Conservation (phyloP, 768 basidiomycete genomes). For the Tulasnella sp. region DNA sequence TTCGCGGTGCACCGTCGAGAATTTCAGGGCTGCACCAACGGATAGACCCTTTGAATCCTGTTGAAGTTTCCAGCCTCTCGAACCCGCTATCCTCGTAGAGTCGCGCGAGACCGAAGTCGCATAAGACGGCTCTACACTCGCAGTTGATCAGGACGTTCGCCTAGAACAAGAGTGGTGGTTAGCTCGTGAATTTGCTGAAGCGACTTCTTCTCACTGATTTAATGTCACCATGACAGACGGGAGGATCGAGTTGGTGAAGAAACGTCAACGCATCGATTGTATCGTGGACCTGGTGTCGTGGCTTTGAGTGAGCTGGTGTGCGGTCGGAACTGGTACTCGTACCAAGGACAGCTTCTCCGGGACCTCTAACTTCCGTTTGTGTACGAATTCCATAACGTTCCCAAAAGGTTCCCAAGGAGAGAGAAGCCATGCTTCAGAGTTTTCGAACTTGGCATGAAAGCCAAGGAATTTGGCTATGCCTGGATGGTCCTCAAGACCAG, state of each 20-base stretch:
- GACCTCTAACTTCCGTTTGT: neutral
- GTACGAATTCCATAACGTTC: neutral
- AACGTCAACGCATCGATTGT: neutral
- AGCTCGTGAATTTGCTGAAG: too few species aligned
- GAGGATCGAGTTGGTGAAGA: neutral
- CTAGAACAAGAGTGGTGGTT: neutral
- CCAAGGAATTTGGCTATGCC: neutral
- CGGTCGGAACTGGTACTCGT: neutral
- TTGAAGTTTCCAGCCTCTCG: neutral
- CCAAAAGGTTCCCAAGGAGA: neutral
- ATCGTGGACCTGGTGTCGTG: neutral
- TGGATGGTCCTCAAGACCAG: neutral
- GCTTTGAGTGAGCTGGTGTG: neutral
- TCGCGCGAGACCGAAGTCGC: neutral
- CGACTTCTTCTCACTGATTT: neutral
- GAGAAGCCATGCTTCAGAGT: neutral
- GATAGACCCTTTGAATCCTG: slow-evolving; percentile 1
- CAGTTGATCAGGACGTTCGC: neutral
- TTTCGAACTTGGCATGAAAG: neutral
- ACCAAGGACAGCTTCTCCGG: neutral
- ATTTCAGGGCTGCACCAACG: slow-evolving; percentile 1
- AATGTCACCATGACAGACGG: slow-evolving; percentile 2
- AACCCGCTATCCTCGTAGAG: neutral
- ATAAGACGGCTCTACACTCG: neutral
- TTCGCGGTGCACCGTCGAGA: neutral